Base-by-base conservation (phyloP, 768 basidiomycete species). In the Asterophora lycoperdoides region DNA sequence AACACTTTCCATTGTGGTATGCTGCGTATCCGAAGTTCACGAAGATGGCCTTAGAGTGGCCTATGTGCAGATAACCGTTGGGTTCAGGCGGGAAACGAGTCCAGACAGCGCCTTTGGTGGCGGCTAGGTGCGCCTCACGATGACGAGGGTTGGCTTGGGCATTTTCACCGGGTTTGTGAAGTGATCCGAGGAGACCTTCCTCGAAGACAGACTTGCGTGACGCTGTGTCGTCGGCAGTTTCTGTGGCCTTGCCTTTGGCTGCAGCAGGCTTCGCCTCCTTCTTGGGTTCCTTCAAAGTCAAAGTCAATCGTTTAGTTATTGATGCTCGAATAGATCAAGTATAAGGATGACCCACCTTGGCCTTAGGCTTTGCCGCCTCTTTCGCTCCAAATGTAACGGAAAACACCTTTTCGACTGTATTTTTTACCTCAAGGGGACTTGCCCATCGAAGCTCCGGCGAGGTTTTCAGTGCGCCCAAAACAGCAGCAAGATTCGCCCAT, bases 41-140 rank as follows among this genome's bases (percentile, higher is more conserved):
- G 60, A 96, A 95, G 60, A 99, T 97, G 2, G 96, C 95, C 64
- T 99, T 99, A 42, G 94, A 97, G 62, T 99, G 96, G 2, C 95
- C 95, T 56, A 92, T 86, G 59, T 93, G 96, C 34, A 98, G 76
- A 69, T 80, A 98, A 10, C 96, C 96, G 63, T 99, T 99, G 3
- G 96, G 96, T 69, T 99, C 96, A 2, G 96, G 96, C 19, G 96
- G 96, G 70, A 99, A 99, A 33, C 96, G 90, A 9, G 96, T 99
- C 72, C 85, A 86, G 4, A 98, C 94, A 42, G 79, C 72, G 7
- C 93, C 90, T 11, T 78, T 79, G 0, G 96, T 98, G 5, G 75
- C 76, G 7, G 80, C 76, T 34, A 98, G 71, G 63, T 99, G 96
- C 47, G 80, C 74, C 53, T 91, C 84, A 39, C 87, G 86, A 44